phyloP scores from a whole-genome alignment of 169 alveolate genomes.

The Pseudocohnilembus persalinus region DNA sequence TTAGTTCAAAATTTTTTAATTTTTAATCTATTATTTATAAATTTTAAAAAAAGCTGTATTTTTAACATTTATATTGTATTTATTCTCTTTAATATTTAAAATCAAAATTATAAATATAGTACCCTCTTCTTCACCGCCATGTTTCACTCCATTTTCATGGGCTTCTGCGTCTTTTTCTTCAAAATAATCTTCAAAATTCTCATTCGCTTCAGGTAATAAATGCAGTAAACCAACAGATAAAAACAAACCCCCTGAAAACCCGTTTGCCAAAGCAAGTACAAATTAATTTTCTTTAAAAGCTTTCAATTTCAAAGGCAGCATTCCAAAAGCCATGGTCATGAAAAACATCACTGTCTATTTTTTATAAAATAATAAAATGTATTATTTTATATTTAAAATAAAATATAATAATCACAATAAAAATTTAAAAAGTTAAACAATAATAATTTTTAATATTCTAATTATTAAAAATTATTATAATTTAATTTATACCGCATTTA shows the following conservation, averaged over 20 bases:
- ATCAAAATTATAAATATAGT: not conserved
- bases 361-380: too few species aligned
- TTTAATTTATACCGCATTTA: not conserved
- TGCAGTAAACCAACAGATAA: constrained; percentile 64
- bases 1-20: too few species aligned
- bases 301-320: constrained; percentile 48
- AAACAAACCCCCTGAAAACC: constrained; percentile 70
- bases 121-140: not conserved
- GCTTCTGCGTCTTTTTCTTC: constrained; percentile 29
- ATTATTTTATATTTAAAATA: too few species aligned
- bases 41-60: too few species aligned
- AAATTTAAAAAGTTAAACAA: too few species aligned
- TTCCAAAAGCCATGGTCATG: constrained; percentile 46
- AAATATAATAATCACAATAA: too few species aligned
- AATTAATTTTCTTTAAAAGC: constrained; percentile 49
- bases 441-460: too few species aligned
- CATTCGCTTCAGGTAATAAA: constrained; percentile 65
- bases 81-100: too few species aligned
- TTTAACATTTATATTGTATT: too few species aligned
- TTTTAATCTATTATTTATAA: too few species aligned
- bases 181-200: constrained; percentile 50
- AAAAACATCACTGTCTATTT: constrained; percentile 25
- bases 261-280: constrained; percentile 53
- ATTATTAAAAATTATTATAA: too few species aligned
- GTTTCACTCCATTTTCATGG: constrained; percentile 22